phyloP scores from a whole-genome alignment of 345 rosid species.

The Syzygium jambos region DNA sequence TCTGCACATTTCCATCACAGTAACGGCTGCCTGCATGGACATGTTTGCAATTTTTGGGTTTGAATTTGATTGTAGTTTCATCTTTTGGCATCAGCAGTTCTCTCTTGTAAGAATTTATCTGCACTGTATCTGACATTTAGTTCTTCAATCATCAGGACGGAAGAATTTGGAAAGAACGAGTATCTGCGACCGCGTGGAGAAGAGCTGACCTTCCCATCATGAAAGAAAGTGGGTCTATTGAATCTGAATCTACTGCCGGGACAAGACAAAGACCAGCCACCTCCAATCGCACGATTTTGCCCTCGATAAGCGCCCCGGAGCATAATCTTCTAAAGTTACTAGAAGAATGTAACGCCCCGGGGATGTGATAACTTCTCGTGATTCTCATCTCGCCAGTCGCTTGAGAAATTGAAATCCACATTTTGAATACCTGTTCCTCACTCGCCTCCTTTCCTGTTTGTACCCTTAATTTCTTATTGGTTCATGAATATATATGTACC shows the following conservation, averaged over 20 bases:
- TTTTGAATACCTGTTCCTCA: not conserved
- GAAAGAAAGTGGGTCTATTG: slow-evolving; percentile 46
- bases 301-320: slow-evolving; percentile 90
- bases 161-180: slow-evolving; percentile 90
- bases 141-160: slow-evolving; percentile 52
- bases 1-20: not conserved
- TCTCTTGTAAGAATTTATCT: not conserved
- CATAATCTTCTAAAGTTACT: slow-evolving; percentile 73
- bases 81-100: not conserved
- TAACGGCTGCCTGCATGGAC: not conserved
- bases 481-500: not conserved
- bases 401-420: not conserved
- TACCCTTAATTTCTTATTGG: not conserved
- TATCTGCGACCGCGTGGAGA: slow-evolving; percentile 47
- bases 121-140: not conserved
- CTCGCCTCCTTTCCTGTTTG: not conserved
- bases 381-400: not conserved
- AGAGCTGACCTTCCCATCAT: slow-evolving; percentile 54
- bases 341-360: slow-evolving; percentile 63
- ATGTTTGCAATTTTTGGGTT: not conserved
- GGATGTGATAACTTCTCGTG: slow-evolving; percentile 21
- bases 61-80: not conserved
- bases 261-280: slow-evolving; percentile 23
- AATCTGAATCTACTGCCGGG: slow-evolving; percentile 29
- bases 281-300: slow-evolving; percentile 52